A percentile compares a stretch with the other conserved stretches of the same genome.
Evolutionary conservation across 345 rosid species (phyloP).

Genomic region (Reutealis trisperma): DNA sequence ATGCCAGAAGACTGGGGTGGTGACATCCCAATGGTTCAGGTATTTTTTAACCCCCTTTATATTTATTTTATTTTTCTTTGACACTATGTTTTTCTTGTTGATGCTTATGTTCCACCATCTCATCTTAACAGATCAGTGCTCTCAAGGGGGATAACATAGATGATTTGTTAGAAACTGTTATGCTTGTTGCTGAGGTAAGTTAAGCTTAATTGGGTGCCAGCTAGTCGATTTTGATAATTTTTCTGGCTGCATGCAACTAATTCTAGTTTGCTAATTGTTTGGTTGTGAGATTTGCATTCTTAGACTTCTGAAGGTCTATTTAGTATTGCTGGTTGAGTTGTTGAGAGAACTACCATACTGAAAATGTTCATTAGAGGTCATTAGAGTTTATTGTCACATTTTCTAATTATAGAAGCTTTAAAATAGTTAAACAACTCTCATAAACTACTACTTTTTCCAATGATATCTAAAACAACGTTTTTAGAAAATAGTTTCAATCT

Average conservation of each 20-base stretch:
- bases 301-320: not conserved
- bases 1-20: conserved; percentile 99
- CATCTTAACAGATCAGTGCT: conserved; percentile 82
- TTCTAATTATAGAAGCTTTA: too few species aligned
- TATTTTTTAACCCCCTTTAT: conserved; percentile 18
- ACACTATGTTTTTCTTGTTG: conserved; percentile 14
- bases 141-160: conserved; percentile 83
- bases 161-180: conserved; percentile 87
- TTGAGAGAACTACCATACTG: too few species aligned
- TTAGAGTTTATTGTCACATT: too few species aligned
- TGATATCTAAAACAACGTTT: too few species aligned
- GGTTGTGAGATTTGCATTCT: not conserved
- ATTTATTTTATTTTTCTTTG: conserved; percentile 25
- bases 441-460: too few species aligned
- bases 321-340: too few species aligned
- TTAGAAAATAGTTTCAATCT: too few species aligned
- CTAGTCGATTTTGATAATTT: conserved; percentile 8
- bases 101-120: conserved; percentile 29
- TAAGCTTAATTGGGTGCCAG: not conserved
- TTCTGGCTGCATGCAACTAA: conserved; percentile 8
- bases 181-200: conserved; percentile 99
- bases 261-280: conserved; percentile 7
- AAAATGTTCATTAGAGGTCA: too few species aligned
- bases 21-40: conserved; percentile 95
- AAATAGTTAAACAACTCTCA: too few species aligned